Conservation (phyloP, 139 green algal species). For the Chlamydomonas sphaeroides region DNA sequence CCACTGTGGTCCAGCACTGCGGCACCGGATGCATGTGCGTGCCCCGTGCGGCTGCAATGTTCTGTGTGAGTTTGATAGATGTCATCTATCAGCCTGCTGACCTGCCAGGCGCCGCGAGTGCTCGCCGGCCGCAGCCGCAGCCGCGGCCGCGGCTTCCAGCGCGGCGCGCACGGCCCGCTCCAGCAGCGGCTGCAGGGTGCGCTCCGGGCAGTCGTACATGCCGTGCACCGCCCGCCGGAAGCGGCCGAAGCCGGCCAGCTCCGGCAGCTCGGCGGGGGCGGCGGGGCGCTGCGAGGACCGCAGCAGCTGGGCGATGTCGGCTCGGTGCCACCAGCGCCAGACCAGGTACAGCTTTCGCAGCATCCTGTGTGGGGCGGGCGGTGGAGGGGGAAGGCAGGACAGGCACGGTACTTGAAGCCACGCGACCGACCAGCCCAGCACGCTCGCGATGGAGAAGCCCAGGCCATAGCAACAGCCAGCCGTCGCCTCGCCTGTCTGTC, state of each 20-base stretch:
- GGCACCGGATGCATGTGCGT: no score
- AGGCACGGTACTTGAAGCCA: no score
- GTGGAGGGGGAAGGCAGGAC: background rate
- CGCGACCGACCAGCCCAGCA: no score
- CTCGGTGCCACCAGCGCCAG: constrained; percentile 43
- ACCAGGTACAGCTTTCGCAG: constrained; percentile 16
- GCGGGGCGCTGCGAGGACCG: background rate
- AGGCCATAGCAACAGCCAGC: no score
- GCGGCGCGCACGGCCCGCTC: background rate
- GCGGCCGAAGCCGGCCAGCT: constrained; percentile 27
- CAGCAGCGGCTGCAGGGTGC: background rate
- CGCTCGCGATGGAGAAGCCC: no score
- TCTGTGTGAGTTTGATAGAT: no score
- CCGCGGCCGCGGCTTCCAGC: no score
- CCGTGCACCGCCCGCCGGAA: constrained; percentile 21
- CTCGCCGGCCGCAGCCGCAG: no score
- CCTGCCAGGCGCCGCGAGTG: no score
- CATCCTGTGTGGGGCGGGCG: constrained; percentile 3
- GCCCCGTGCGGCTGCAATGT: no score
- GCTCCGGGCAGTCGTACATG: constrained; percentile 8
- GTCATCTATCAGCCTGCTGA: no score
- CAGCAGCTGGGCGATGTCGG: constrained; percentile 12
- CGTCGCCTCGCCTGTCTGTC: background rate
- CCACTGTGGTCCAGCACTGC: no score
- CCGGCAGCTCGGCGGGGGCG: background rate